Percentiles rank a stretch among this genome's conserved stretches.
phyloP scores from a whole-genome alignment of 768 basidiomycete species.

The Favolaschia claudopus region DNA sequence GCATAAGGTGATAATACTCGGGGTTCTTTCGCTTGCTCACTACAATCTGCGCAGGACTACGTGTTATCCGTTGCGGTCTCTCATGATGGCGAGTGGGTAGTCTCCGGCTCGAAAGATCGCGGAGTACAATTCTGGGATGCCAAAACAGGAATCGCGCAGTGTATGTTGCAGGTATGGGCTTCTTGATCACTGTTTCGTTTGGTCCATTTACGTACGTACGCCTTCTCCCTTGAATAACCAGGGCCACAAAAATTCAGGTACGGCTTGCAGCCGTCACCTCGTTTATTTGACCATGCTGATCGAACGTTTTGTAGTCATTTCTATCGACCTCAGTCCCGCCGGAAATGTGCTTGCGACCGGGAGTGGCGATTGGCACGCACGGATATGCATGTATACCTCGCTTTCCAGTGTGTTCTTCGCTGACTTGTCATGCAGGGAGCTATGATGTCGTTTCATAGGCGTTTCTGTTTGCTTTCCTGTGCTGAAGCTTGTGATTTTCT shows the following conservation, averaged over 20 bases:
- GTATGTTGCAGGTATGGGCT: slow-evolving; percentile 70
- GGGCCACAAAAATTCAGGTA: slow-evolving; percentile 40
- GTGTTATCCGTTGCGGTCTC: slow-evolving; percentile 71
- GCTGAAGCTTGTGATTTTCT: too few relatives aligned
- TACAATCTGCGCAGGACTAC: slow-evolving; percentile 70
- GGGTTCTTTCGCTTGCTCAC: slow-evolving; percentile 53
- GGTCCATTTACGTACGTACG: slow-evolving; percentile 64
- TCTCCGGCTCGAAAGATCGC: slow-evolving; percentile 82
- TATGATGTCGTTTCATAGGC: slow-evolving; percentile 19
- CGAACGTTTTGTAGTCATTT: slow-evolving; percentile 32
- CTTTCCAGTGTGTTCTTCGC: not conserved
- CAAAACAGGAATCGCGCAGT: slow-evolving; percentile 65
- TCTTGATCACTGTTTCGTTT: too few relatives aligned
- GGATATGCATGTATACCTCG: slow-evolving; percentile 39
- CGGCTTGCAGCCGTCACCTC: slow-evolving; percentile 36
- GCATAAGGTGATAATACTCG: slow-evolving; percentile 70
- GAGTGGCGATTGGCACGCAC: slow-evolving; percentile 44
- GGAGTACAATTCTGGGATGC: slow-evolving; percentile 83
- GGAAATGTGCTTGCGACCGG: slow-evolving; percentile 43
- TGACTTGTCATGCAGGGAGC: slow-evolving; percentile 20
- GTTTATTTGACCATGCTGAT: not conserved
- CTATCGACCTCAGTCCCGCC: slow-evolving; percentile 42
- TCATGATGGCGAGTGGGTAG: slow-evolving; percentile 82
- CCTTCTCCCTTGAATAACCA: not conserved
- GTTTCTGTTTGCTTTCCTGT: not conserved